Evolutionary conservation across 768 basidiomycete species (phyloP).

Genomic region (Auriscalpium orientale): DNA sequence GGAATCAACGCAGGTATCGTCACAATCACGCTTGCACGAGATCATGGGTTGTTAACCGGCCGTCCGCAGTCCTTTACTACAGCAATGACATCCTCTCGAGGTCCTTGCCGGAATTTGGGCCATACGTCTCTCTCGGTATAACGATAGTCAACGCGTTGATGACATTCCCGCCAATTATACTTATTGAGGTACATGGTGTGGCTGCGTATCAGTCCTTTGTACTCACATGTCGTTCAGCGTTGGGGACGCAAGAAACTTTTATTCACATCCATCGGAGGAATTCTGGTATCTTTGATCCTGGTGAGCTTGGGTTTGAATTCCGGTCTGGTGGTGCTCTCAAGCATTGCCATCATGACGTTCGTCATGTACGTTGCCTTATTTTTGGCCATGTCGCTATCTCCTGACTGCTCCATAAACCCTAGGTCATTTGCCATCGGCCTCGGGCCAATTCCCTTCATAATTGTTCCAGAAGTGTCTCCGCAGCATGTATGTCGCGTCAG

Average conservation of each 20-base stretch:
- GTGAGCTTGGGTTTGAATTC: slow-evolving; percentile 68
- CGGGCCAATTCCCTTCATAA: slow-evolving; percentile 88
- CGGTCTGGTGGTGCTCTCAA: slow-evolving; percentile 52
- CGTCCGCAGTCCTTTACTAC: slow-evolving; percentile 70
- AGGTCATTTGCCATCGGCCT: slow-evolving; percentile 87
- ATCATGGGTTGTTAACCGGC: background rate
- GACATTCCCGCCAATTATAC: slow-evolving; percentile 80
- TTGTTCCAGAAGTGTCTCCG: slow-evolving; percentile 87
- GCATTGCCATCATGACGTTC: slow-evolving; percentile 69
- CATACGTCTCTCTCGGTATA: slow-evolving; percentile 79
- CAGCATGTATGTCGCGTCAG: slow-evolving; percentile 45
- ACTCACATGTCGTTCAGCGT: slow-evolving; percentile 33
- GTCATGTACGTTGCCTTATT: slow-evolving; percentile 49
- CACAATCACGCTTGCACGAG: background rate
- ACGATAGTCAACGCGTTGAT: slow-evolving; percentile 76
- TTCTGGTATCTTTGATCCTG: slow-evolving; percentile 53
- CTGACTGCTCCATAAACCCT: background rate
- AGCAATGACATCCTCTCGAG: slow-evolving; percentile 82
- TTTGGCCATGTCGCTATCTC: background rate
- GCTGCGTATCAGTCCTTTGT: background rate
- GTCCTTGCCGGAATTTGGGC: slow-evolving; percentile 69
- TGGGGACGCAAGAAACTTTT: slow-evolving; percentile 68
- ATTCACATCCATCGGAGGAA: slow-evolving; percentile 57
- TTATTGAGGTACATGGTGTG: slow-evolving; percentile 61
- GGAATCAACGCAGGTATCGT: slow-evolving; percentile 67